These are phyloP conservation scores for Carex littledalei DNA, from an alignment of 176 grass and related monocot genomes.

Conservation along the genomic window DNA sequence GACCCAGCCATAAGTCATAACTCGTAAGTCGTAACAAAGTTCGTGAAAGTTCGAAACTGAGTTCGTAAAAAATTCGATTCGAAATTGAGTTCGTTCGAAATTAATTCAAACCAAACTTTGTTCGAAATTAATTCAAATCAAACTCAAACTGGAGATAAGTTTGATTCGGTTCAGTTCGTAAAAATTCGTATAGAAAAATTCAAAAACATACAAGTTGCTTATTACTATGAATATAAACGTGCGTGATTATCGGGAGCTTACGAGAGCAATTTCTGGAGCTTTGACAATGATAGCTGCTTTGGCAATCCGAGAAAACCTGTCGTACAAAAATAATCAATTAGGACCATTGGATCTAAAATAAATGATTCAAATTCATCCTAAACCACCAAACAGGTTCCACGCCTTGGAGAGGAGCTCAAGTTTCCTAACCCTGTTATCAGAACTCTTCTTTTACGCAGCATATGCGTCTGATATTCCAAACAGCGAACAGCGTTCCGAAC, in stretches of 20 bases:
- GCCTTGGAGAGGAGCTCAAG: neutral
- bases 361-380: neutral
- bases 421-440: neutral
- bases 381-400: neutral
- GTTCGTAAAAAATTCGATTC: too few relatives aligned
- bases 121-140: too few relatives aligned
- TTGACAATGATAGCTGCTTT: neutral
- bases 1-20: too few relatives aligned
- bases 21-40: too few relatives aligned
- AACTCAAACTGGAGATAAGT: too few relatives aligned
- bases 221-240: neutral
- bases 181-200: neutral
- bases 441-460: neutral
- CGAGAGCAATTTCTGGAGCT: neutral
- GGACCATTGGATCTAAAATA: neutral
- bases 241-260: neutral
- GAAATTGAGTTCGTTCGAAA: too few relatives aligned
- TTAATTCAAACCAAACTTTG: too few relatives aligned
- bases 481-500: neutral
- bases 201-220: neutral
- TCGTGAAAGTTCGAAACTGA: too few relatives aligned
- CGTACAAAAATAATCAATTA: neutral
- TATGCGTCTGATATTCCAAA: neutral
- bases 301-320: neutral
- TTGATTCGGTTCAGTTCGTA: too few relatives aligned